A percentile compares a stretch with the other conserved stretches of the same genome.
These are phyloP conservation scores for Dalechampia spathulata DNA, from an alignment of 441 rosid species.

Conservation along the genomic window DNA sequence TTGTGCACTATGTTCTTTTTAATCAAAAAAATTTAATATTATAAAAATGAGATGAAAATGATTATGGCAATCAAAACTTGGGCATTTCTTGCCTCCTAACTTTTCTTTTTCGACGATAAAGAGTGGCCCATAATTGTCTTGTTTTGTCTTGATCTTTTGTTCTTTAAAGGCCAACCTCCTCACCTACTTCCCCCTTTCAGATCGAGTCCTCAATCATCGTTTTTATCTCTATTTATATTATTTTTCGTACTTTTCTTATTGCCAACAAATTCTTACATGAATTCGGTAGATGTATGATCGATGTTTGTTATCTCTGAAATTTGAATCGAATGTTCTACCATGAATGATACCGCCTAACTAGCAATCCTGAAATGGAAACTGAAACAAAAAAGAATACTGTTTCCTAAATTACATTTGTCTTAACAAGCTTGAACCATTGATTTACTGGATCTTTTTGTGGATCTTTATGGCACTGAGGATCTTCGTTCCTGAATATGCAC, in stretches of 20 bases:
- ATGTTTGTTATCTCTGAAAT: too few species aligned
- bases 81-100: conserved; percentile 22
- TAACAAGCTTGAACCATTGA: conserved; percentile 29
- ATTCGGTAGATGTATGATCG: too few species aligned
- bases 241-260: too few species aligned
- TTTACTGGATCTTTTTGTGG: conserved; percentile 18
- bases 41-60: conserved; percentile 10
- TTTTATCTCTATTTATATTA: too few species aligned
- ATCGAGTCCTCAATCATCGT: background rate
- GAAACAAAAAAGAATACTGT: too few species aligned
- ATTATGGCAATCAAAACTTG: conserved; percentile 25
- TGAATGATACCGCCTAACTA: too few species aligned
- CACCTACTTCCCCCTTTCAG: conserved; percentile 10
- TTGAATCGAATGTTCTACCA: too few species aligned
- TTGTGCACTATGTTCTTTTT: too few species aligned
- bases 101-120: conserved; percentile 14
- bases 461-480: conserved; percentile 11
- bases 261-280: too few species aligned
- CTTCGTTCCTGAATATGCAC: conserved; percentile 16
- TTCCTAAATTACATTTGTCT: conserved; percentile 1
- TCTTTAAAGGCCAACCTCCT: background rate
- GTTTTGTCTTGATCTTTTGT: conserved; percentile 8
- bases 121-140: conserved; percentile 21
- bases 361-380: too few species aligned
- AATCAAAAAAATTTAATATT: too few species aligned